phyloP scores from a whole-genome alignment of 2,329 filamentous ascomycete species.

The Fusarium sp. region DNA sequence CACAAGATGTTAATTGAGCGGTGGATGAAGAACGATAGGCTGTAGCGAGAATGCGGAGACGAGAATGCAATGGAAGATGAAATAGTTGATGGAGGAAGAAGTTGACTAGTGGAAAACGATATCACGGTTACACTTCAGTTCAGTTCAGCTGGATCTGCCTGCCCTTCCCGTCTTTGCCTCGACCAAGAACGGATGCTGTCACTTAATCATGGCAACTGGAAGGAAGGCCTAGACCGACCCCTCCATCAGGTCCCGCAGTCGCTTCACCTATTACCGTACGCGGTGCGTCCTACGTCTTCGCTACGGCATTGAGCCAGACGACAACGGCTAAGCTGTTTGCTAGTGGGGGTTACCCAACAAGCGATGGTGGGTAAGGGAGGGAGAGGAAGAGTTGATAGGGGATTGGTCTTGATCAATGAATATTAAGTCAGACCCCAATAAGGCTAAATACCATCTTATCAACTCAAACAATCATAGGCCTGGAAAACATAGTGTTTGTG shows the following conservation, averaged over 20 bases:
- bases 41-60: not conserved
- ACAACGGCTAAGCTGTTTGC: constrained; percentile 20
- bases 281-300: not conserved
- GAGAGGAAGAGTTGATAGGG: not conserved
- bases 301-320: constrained; percentile 14
- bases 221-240: constrained; percentile 8
- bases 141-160: constrained; percentile 8
- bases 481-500: not conserved
- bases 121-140: not conserved
- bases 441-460: too few relatives aligned
- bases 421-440: not conserved
- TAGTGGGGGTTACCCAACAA: constrained; percentile 12
- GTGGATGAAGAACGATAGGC: not conserved
- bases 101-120: not conserved
- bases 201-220: constrained; percentile 14
- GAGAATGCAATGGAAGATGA: not conserved
- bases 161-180: not conserved
- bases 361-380: not conserved
- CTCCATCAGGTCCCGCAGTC: not conserved
- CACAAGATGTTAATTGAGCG: constrained; percentile 7
- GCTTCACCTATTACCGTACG: not conserved
- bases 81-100: not conserved
- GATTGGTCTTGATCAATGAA: too few relatives aligned
- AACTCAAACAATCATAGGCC: not conserved
- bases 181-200: constrained; percentile 11